Conservation (phyloP, 345 rosid species). For the Dovyalis caffra region DNA sequence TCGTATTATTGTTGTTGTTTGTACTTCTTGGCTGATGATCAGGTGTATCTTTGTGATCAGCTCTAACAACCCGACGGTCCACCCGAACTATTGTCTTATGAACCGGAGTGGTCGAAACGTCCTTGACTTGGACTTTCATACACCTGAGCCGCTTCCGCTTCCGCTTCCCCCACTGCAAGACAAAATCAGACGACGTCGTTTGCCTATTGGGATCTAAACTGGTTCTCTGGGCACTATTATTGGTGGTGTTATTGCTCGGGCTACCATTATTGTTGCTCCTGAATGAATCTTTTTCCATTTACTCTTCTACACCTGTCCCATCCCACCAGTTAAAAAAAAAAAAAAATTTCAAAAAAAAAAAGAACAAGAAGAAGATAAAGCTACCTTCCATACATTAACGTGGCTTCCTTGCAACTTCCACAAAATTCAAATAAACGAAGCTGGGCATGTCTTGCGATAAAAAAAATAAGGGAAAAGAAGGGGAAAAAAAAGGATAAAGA, state of each 20-base stretch:
- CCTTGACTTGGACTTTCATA: constrained; percentile 63
- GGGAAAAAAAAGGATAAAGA: no score
- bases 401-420: constrained; percentile 1
- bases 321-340: constrained; percentile 7
- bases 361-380: neutral
- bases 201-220: constrained; percentile 34
- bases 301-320: constrained; percentile 29
- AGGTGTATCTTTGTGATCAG: constrained; percentile 31
- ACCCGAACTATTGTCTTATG: constrained; percentile 52
- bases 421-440: constrained; percentile 18
- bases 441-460: neutral
- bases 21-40: constrained; percentile 26
- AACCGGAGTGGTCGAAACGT: constrained; percentile 38
- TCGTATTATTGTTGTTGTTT: neutral
- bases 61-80: constrained; percentile 49
- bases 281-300: constrained; percentile 50
- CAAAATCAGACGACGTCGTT: constrained; percentile 49
- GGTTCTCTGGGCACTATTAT: constrained; percentile 28
- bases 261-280: constrained; percentile 30
- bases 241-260: constrained; percentile 12
- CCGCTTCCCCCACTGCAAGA: constrained; percentile 73
- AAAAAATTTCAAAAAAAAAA: neutral
- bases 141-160: constrained; percentile 74
- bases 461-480: neutral
- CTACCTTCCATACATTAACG: neutral